These are phyloP conservation scores for Vachellia collinsii DNA, from an alignment of 306 rosid species.

Conservation along the genomic window DNA sequence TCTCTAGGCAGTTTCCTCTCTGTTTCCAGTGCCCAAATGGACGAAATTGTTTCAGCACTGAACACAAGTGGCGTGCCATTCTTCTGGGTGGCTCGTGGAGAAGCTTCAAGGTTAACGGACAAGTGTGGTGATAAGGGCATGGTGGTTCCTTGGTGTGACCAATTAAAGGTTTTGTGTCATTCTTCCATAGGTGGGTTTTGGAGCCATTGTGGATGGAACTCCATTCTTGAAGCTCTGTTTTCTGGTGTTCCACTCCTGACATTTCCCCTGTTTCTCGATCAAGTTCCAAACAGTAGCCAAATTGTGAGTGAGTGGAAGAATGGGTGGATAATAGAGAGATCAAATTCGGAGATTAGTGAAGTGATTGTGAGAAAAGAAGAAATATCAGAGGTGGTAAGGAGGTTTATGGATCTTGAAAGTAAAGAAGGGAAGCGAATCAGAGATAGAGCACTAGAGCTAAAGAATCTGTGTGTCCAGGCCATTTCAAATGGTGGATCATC, in stretches of 20 bases:
- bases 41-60: slow-evolving; percentile 40
- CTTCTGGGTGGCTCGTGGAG: slow-evolving; percentile 58
- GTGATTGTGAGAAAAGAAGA: slow-evolving; percentile 21
- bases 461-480: slow-evolving; percentile 36
- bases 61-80: slow-evolving; percentile 32
- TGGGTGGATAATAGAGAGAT: slow-evolving; percentile 39
- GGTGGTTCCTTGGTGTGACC: slow-evolving; percentile 49
- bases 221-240: slow-evolving; percentile 38
- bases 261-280: slow-evolving; percentile 45
- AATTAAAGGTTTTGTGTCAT: slow-evolving; percentile 45
- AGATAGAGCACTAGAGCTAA: slow-evolving; percentile 29
- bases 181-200: slow-evolving; percentile 46
- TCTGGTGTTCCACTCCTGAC: slow-evolving; percentile 40
- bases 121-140: slow-evolving; percentile 40
- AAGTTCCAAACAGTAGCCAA: slow-evolving; percentile 37
- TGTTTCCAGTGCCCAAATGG: slow-evolving; percentile 46
- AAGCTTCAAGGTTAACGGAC: slow-evolving; percentile 35
- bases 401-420: slow-evolving; percentile 32
- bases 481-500: slow-evolving; percentile 44
- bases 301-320: slow-evolving; percentile 44
- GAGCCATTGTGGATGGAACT: slow-evolving; percentile 58
- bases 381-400: slow-evolving; percentile 13
- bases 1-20: slow-evolving; percentile 53
- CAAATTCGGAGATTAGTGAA: slow-evolving; percentile 7
- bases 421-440: slow-evolving; percentile 34